Evolutionary conservation across 2,329 filamentous ascomycete species (phyloP).

Genomic region (Trichoderma aggressivum): DNA sequence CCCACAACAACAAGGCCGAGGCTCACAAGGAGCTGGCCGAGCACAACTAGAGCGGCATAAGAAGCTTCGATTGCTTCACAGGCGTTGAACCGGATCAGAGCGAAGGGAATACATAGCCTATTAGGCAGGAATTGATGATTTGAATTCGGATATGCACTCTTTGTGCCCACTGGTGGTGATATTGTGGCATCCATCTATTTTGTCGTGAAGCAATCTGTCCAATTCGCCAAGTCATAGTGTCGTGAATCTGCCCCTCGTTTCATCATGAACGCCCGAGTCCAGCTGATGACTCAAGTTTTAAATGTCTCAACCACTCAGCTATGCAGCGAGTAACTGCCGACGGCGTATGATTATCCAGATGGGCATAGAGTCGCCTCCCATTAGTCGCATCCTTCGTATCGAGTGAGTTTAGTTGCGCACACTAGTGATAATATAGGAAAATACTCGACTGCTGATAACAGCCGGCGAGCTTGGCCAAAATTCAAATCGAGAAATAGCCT

Average conservation of each 20-base stretch:
- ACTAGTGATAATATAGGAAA: background rate
- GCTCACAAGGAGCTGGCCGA: conserved; percentile 40
- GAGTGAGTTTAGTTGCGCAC: background rate
- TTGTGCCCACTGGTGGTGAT: background rate
- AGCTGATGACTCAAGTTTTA: background rate
- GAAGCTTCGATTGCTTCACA: background rate
- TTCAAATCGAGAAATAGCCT: background rate
- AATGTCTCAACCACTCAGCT: background rate
- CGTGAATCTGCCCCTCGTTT: background rate
- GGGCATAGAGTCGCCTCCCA: background rate
- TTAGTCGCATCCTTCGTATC: background rate
- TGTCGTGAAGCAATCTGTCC: background rate
- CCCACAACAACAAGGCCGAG: conserved; percentile 41
- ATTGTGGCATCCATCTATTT: background rate
- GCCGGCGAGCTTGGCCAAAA: background rate
- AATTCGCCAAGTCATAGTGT: background rate
- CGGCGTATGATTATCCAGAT: background rate
- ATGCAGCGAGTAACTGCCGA: background rate
- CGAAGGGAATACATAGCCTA: background rate
- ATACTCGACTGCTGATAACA: background rate
- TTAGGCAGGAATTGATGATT: conserved; percentile 11
- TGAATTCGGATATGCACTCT: background rate
- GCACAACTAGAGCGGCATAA: conserved; percentile 21
- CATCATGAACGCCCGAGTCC: background rate
- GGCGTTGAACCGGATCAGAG: conserved; percentile 3